Evolutionary conservation across 2,329 filamentous ascomycete species (phyloP).

Genomic region (Cercospora nicotianae): DNA sequence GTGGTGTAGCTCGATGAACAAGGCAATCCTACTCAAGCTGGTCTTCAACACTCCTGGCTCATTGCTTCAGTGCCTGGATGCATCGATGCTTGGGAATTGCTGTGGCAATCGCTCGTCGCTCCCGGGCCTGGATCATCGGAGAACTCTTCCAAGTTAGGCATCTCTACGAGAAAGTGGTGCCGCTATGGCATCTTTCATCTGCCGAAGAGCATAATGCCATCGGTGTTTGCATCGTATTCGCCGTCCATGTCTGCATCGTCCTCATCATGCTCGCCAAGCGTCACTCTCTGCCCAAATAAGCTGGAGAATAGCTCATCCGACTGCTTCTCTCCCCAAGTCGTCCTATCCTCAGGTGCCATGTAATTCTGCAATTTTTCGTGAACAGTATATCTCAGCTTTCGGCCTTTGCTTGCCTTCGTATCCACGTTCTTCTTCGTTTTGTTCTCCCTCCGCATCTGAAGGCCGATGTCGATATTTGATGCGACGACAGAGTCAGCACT

Average conservation of each 20-base stretch:
- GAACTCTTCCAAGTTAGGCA: background rate
- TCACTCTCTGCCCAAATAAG: conserved; percentile 50
- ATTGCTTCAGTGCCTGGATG: background rate
- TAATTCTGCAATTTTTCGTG: conserved; percentile 98
- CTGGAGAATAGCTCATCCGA: conserved; percentile 63
- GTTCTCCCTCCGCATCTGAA: conserved; percentile 63
- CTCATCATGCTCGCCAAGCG: conserved; percentile 46
- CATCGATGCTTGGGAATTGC: background rate
- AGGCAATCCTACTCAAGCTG: background rate
- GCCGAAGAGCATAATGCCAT: conserved; percentile 38
- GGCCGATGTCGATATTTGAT: conserved; percentile 41
- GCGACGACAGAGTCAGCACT: conserved; percentile 55
- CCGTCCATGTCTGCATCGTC: conserved; percentile 36
- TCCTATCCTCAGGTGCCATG: conserved; percentile 86
- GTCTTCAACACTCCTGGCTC: background rate
- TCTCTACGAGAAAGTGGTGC: background rate
- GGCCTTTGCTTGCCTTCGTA: conserved; percentile 89
- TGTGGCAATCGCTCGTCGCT: background rate
- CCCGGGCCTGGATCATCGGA: background rate
- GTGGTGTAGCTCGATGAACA: background rate
- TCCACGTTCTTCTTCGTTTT: conserved; percentile 87
- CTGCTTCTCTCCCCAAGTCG: conserved; percentile 76
- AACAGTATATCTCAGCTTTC: conserved; percentile 90
- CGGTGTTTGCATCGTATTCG: conserved; percentile 29
- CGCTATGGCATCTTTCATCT: conserved; percentile 5